These are phyloP conservation scores for Bruguiera sexangula DNA, from an alignment of 345 rosid species.

Conservation along the genomic window DNA sequence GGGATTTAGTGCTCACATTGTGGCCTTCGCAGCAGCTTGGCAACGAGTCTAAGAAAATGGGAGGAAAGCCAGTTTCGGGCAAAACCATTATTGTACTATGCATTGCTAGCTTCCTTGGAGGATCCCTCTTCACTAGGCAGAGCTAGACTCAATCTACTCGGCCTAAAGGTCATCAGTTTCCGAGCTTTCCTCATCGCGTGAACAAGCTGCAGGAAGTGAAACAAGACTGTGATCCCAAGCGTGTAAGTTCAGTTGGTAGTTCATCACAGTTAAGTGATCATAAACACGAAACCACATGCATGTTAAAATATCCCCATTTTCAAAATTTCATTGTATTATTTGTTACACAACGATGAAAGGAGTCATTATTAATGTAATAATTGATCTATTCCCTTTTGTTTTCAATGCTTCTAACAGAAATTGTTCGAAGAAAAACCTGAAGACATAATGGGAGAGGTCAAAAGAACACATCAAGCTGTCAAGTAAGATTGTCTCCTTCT, in stretches of 20 bases:
- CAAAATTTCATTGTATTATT: too few species aligned
- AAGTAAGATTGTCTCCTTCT: constrained; percentile 27
- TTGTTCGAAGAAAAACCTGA: constrained; percentile 52
- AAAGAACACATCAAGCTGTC: constrained; percentile 64
- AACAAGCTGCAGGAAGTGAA: constrained; percentile 20
- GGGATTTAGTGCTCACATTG: background rate
- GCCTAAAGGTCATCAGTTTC: constrained; percentile 20
- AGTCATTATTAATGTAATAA: too few species aligned
- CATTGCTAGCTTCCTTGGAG: constrained; percentile 67
- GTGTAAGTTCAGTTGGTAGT: constrained; percentile 40
- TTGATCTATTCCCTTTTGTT: too few species aligned
- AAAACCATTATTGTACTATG: constrained; percentile 59
- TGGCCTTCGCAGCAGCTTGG: constrained; percentile 12
- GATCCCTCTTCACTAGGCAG: constrained; percentile 53
- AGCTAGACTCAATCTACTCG: constrained; percentile 33
- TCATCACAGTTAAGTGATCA: background rate
- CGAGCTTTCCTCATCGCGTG: constrained; percentile 24
- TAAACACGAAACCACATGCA: too few species aligned
- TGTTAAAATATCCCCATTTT: too few species aligned
- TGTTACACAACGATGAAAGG: too few species aligned
- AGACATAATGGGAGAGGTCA: constrained; percentile 64
- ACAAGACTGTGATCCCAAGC: constrained; percentile 61
- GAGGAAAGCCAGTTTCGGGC: constrained; percentile 59
- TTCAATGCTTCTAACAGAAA: constrained; percentile 33
- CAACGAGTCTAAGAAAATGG: constrained; percentile 46